A percentile compares a stretch with the other conserved stretches of the same genome.
These are phyloP conservation scores for Kodamaea alishanica DNA, from an alignment of 1,139 yeast species.

Conservation along the genomic window DNA sequence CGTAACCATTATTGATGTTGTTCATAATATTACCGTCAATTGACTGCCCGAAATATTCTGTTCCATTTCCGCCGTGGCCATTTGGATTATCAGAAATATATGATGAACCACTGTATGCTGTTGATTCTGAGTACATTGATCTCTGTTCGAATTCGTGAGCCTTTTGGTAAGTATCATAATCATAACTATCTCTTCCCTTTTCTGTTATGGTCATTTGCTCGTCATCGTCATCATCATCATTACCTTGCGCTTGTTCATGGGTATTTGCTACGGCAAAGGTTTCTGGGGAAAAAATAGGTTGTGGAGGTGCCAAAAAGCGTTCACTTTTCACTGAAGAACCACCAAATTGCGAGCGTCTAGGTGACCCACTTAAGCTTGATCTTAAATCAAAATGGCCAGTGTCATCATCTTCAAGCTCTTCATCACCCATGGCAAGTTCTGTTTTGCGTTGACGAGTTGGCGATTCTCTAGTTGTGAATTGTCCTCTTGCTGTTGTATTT, in stretches of 20 bases:
- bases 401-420: slow-evolving; percentile 24
- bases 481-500: slow-evolving; percentile 45
- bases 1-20: slow-evolving; percentile 37
- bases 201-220: slow-evolving; percentile 23
- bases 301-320: slow-evolving; percentile 57
- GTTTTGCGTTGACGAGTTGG: slow-evolving; percentile 56
- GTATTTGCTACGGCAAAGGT: slow-evolving; percentile 61
- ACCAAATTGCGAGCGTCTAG: slow-evolving; percentile 29
- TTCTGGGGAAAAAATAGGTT: slow-evolving; percentile 61
- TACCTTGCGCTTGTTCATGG: slow-evolving; percentile 18
- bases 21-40: slow-evolving; percentile 47
- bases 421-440: slow-evolving; percentile 45
- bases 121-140: slow-evolving; percentile 37
- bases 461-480: slow-evolving; percentile 60
- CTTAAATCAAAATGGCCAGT: slow-evolving; percentile 13
- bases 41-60: slow-evolving; percentile 42
- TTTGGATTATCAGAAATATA: slow-evolving; percentile 18
- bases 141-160: slow-evolving; percentile 34
- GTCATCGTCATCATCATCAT: slow-evolving; percentile 27
- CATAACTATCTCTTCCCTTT: slow-evolving; percentile 25
- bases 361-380: slow-evolving; percentile 26
- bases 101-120: slow-evolving; percentile 37
- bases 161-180: slow-evolving; percentile 36
- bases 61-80: slow-evolving; percentile 19
- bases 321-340: slow-evolving; percentile 40